Conservation (phyloP, 192 early-diverging fungal species). For the Ambispora gerdemannii region DNA sequence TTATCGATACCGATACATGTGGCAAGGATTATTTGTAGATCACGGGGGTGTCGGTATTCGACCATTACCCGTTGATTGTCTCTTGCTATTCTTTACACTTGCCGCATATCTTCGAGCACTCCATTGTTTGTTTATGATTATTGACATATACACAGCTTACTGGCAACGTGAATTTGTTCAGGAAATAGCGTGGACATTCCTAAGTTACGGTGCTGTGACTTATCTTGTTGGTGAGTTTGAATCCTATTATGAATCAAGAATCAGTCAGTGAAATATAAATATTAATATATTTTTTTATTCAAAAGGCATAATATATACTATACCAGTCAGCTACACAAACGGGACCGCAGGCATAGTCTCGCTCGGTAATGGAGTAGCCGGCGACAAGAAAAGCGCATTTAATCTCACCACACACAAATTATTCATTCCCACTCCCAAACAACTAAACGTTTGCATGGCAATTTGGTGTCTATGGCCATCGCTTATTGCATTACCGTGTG, state of each 20-base stretch:
- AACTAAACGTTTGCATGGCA: neutral
- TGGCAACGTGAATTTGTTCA: constrained; percentile 13
- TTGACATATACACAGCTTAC: neutral
- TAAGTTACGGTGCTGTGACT: constrained; percentile 15
- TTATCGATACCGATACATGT: constrained; percentile 21
- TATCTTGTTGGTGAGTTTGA: constrained; percentile 25
- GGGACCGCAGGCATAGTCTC: neutral
- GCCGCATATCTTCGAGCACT: neutral
- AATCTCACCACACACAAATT: neutral
- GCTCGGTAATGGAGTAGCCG: neutral
- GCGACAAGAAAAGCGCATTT: neutral
- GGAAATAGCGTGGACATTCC: constrained; percentile 17
- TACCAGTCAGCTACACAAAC: constrained; percentile 17
- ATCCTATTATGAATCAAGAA: neutral
- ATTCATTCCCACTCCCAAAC: neutral
- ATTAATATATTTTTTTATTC: neutral
- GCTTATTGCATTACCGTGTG: constrained; percentile 1
- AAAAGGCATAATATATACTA: constrained; percentile 30
- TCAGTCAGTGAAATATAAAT: neutral
- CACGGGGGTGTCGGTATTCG: constrained; percentile 6
- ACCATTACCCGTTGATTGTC: constrained; percentile 26
- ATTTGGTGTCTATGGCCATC: constrained; percentile 18
- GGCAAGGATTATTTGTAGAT: constrained; percentile 28
- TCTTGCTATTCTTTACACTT: constrained; percentile 24
- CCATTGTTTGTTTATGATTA: constrained; percentile 10